A percentile compares a stretch with the other conserved stretches of the same genome.
phyloP scores from a whole-genome alignment of 768 basidiomycete species.

The Austroboletus festivus region DNA sequence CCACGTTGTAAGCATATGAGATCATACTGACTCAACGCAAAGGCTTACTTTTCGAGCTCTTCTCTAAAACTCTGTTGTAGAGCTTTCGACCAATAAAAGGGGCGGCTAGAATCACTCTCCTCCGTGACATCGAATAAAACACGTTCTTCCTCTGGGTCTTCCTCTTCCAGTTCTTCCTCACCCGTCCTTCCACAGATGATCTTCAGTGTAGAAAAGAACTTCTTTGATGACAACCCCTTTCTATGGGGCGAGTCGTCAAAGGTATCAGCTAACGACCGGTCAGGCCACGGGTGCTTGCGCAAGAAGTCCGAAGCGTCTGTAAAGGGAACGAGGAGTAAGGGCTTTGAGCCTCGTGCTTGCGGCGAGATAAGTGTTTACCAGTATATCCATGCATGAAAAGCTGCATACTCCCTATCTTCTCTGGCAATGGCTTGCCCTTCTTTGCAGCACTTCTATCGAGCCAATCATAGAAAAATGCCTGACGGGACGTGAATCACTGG shows the following conservation, averaged over 20 bases:
- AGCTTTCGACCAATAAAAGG: conserved; percentile 80
- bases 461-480: conserved; percentile 95
- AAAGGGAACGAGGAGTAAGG: background rate
- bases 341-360: background rate
- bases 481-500: background rate
- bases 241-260: conserved; percentile 83
- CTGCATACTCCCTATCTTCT: conserved; percentile 91
- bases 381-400: conserved; percentile 81
- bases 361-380: conserved; percentile 38
- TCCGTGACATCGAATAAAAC: conserved; percentile 66
- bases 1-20: conserved; percentile 9
- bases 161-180: conserved; percentile 67
- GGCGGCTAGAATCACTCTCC: conserved; percentile 48
- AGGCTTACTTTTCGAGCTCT: conserved; percentile 78
- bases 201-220: conserved; percentile 63
- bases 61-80: conserved; percentile 82
- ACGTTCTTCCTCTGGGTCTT: conserved; percentile 72
- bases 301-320: conserved; percentile 88
- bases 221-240: conserved; percentile 65
- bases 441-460: conserved; percentile 77
- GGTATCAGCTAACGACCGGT: conserved; percentile 77
- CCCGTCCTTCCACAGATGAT: conserved; percentile 86
- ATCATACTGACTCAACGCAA: background rate
- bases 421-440: conserved; percentile 79
- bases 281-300: conserved; percentile 84